These are phyloP conservation scores for Suillus hirtellus DNA, from an alignment of 768 basidiomycete genomes.

Conservation along the genomic window DNA sequence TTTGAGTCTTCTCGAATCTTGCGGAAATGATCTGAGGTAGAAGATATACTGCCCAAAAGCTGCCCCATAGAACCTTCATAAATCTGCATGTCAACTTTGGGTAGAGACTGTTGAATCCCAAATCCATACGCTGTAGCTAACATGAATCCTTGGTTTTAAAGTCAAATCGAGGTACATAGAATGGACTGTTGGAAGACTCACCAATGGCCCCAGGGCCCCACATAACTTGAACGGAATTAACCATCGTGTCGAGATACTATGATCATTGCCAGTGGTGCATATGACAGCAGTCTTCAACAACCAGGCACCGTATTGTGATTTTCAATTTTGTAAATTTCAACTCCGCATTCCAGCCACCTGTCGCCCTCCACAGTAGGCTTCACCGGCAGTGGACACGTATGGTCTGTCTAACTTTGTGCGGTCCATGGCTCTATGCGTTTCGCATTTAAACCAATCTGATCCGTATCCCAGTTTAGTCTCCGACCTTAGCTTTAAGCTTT, in stretches of 20 bases:
- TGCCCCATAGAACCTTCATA: constrained; percentile 22
- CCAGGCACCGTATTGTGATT: too few relatives aligned
- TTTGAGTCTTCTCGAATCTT: constrained; percentile 16
- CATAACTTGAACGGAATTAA: not conserved
- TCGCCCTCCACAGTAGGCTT: too few relatives aligned
- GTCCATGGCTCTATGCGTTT: not conserved
- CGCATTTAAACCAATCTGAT: too few relatives aligned
- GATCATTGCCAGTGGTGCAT: not conserved
- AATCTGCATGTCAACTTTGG: not conserved
- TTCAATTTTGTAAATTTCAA: not conserved
- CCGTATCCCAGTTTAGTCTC: not conserved
- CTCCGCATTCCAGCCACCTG: not conserved
- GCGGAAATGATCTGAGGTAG: constrained; percentile 21
- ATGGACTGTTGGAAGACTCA: constrained; percentile 4
- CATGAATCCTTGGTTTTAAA: constrained; percentile 13
- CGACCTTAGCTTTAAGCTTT: too few relatives aligned
- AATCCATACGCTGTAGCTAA: constrained; percentile 18
- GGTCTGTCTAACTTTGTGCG: not conserved
- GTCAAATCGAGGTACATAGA: not conserved
- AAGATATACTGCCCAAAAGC: constrained; percentile 21
- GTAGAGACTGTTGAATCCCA: not conserved
- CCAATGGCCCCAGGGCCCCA: constrained; percentile 24
- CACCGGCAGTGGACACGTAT: too few relatives aligned
- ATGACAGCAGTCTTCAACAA: not conserved
- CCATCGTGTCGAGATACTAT: constrained; percentile 13